These are phyloP conservation scores for Spathaspora gorwiae DNA, from an alignment of 805 yeast species.

Conservation along the genomic window DNA sequence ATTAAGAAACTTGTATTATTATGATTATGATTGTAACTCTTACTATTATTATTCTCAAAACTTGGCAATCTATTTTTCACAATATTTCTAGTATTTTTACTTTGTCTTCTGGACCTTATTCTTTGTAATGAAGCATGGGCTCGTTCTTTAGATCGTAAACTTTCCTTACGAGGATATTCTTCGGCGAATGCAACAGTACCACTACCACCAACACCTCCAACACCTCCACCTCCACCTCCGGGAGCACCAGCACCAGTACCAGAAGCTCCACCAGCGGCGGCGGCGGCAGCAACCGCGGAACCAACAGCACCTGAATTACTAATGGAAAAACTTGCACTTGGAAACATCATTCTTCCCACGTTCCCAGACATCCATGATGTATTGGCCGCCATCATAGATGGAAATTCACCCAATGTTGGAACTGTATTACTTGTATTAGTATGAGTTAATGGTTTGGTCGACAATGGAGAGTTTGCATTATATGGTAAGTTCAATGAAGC, in stretches of 20 bases:
- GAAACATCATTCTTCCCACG: not conserved
- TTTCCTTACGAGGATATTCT: slow-evolving; percentile 11
- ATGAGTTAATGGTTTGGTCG: slow-evolving; percentile 5
- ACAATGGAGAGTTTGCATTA: slow-evolving; percentile 16
- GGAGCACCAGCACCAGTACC: no score
- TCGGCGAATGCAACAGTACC: not conserved
- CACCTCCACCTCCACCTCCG: no score
- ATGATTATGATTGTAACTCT: no score
- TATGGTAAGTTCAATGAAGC: slow-evolving; percentile 40
- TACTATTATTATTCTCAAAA: slow-evolving; percentile 12
- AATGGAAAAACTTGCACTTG: not conserved
- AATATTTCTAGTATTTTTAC: slow-evolving; percentile 34
- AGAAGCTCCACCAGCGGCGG: not conserved
- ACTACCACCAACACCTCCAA: not conserved
- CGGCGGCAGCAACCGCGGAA: slow-evolving; percentile 8
- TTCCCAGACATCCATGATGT: not conserved
- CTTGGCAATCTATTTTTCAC: slow-evolving; percentile 21
- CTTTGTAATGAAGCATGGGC: slow-evolving; percentile 63
- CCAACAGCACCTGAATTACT: not conserved
- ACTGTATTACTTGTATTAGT: slow-evolving; percentile 22
- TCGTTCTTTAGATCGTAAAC: slow-evolving; percentile 48
- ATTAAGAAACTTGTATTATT: slow-evolving; percentile 6
- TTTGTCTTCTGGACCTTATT: slow-evolving; percentile 55
- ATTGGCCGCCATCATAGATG: slow-evolving; percentile 21
- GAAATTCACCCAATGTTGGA: slow-evolving; percentile 42